Evolutionary conservation across 1,284 basidiomycete species (phyloP), one percentile per base, ranked within the genome.

Genomic region (Apiotrichum gracile): DNA sequence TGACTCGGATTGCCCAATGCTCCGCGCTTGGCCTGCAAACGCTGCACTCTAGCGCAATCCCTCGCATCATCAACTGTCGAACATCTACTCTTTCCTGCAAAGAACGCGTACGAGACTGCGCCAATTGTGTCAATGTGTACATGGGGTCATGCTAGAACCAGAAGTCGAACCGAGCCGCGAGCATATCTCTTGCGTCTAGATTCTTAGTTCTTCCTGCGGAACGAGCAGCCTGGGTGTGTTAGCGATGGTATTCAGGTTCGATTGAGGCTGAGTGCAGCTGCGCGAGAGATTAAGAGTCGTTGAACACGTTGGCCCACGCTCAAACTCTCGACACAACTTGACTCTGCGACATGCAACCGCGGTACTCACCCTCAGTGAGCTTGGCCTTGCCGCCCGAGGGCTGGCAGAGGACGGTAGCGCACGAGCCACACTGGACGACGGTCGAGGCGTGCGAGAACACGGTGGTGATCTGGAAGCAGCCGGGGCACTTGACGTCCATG

Each of bases 401-500:
- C 78, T 97, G 94, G 83, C 91, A 97, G 65, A 99, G 82, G 60
- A 97, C 90, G 69, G 87, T 90, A 58, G 89, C 85, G 83, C 94
- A 99, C 51, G 90, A 87, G 62, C 85, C 85, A 78, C 94, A 98
- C 66, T 76, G 75, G 52, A 77, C 76, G 57, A 76, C 76, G 60
- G 75, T 77, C 60, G 75, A 75, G 51, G 76, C 76, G 71, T 77
- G 75, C 54, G 75, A 78, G 70, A 78, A 78, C 61, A 78, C 73
- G 66, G 70, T 75, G 68, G 75, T 77, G 69, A 77, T 77, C 65
- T 75, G 73, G 74, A 76, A 77, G 65, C 75, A 77, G 88, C 91
- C 90, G 72, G 94, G 88, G 82, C 94, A 98, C 81, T 98, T 98
- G 72, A 98, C 93, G 76, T 99, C 96, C 96, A 98, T 98, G 81